phyloP scores from a whole-genome alignment of 441 rosid genomes.

The Populus hybrid region DNA sequence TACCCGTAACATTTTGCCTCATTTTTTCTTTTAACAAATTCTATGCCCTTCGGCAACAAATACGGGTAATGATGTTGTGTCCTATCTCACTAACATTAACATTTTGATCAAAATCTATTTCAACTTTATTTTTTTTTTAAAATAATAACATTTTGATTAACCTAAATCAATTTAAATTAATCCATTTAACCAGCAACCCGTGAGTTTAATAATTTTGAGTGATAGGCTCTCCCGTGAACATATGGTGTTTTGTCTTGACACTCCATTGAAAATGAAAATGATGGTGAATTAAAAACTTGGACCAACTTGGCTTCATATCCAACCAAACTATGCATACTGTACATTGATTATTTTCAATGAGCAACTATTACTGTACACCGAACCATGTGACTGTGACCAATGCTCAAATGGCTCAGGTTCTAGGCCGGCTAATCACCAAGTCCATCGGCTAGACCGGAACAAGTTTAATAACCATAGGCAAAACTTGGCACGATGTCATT shows the following conservation, averaged over 20 bases:
- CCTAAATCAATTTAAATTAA: too few relatives aligned
- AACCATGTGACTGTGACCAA: background rate
- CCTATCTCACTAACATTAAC: background rate
- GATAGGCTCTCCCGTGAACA: conserved; percentile 2
- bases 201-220: too few relatives aligned
- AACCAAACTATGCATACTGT: background rate
- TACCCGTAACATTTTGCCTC: background rate
- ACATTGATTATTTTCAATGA: background rate
- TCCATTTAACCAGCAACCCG: too few relatives aligned
- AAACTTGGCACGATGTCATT: too few relatives aligned
- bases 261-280: background rate
- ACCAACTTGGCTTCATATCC: background rate
- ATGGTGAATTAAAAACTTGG: background rate
- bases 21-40: background rate
- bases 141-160: too few relatives aligned
- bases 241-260: background rate
- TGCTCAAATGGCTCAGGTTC: background rate
- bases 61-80: too few relatives aligned
- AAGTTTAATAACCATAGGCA: too few relatives aligned
- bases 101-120: too few relatives aligned
- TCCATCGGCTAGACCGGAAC: too few relatives aligned
- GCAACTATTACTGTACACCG: background rate
- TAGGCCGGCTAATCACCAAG: background rate
- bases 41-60: background rate
- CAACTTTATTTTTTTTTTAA: too few relatives aligned